Evolutionary conservation across 371 early-diverging fungal genomes (phyloP), one percentile per base, ranked within the genome.

Genomic region (Rhizomucor miehei): DNA sequence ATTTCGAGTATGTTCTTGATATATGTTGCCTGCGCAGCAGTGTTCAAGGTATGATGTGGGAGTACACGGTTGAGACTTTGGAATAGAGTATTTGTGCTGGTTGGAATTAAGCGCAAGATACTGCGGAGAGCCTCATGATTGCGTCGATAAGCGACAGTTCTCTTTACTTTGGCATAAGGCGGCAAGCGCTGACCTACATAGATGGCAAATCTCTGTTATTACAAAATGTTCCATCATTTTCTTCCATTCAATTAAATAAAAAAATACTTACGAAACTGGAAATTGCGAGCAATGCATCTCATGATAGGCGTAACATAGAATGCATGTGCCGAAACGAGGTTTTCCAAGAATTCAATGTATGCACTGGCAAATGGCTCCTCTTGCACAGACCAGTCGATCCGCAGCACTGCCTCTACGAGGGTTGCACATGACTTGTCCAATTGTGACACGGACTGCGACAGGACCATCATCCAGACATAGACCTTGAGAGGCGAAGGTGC

Each of bases 311-410:
- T 71, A 11, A 84, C 81, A 66, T 91, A 89, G 43, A 81, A 77
- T 1, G 94, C 87, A 63, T 94, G 93, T 0, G 94, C 94, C 1
- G 89, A 87, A 1, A 93, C 90, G 1, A 95, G 67, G 61, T 92
- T 89, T 35, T 89, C 83, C 46, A 95, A 43, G 49, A 95, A 85
- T 11, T 80, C 81, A 14, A 81, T 60, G 61, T 88, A 95, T 11
- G 73, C 69, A 40, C 76, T 68, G 1, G 86, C 82, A 59, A 92
- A 85, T 1, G 61, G 65, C 41, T 81, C 75, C 36, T 88, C 84
- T 11, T 75, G 71, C 9, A 66, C 65, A 14, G 80, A 62, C 91
- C 92, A 92, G 56, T 92, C 82, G 17, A 89, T 54, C 38, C 62
- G 56, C 12, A 95, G 66, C 20, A 91, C 68, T 44, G 89, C 84